Base-by-base conservation (phyloP, 257 asterid genomes). In the Ehretia macrophylla region DNA sequence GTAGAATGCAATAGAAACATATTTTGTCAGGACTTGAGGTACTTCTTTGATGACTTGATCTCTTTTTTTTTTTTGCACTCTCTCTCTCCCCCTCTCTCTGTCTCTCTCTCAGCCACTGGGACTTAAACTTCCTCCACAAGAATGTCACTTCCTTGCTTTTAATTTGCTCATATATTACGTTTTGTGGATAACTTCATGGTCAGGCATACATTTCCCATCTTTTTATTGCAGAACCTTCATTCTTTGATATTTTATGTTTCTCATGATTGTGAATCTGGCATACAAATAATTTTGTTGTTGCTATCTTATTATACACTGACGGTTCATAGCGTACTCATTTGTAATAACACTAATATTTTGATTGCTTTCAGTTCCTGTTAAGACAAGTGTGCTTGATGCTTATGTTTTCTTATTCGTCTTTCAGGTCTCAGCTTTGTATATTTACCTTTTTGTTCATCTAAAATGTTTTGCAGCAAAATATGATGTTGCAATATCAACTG, bases 401-500 rank as follows among this genome's bases (percentile, higher is more conserved):
- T 20, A 17, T 48, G 0, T 17, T 19, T 51, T 13, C 23, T 20
- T 20, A 20, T 2, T 20, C 17, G 5, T 13, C 8, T 4, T 50
- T 18, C 14, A 17, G 32, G 55, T 51, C 27, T 21, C 55, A 46
- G 35, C 6, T 6, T 27, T 27, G 35, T 27, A 27, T 27, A 46
- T 5, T 46, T 1, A n/a, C n/a, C n/a, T n/a, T n/a, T n/a, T n/a
- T n/a, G n/a, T 46, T 17, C 23, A 17, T 17, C 32, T 51, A 8
- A 51, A 20, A 10, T 1, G 14, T 51, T 19, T 58, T 52, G 58
- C 90, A 92, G 99, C 86, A 55, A 84, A 92, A 70, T 92, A 82
- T 72, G 99, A 92, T 72, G 68, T 88, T 39, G 97, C 97, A 52
- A 80, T 92, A 79, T 92, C 97, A 69, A 92, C 99, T 11, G 97